Evolutionary conservation across 768 basidiomycete genomes (phyloP).

Genomic region (Tricholoma sp.): DNA sequence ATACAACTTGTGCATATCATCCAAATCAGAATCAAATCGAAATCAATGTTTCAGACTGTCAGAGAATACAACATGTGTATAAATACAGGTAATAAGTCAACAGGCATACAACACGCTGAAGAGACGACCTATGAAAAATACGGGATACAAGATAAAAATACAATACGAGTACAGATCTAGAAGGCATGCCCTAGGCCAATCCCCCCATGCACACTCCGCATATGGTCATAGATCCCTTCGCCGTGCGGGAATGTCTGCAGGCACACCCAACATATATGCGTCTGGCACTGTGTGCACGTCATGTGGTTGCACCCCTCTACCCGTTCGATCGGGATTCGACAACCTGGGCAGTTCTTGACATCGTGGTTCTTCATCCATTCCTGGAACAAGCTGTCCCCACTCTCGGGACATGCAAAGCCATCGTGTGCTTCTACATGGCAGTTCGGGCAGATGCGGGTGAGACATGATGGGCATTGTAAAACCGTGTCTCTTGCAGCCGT

Average conservation of each 20-base stretch:
- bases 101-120: background rate
- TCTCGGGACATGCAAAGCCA: slow-evolving; percentile 58
- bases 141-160: background rate
- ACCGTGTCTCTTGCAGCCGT: slow-evolving; percentile 41
- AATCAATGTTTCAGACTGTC: too few relatives aligned
- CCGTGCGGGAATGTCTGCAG: slow-evolving; percentile 63
- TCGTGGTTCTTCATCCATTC: slow-evolving; percentile 60
- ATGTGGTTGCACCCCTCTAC: slow-evolving; percentile 79
- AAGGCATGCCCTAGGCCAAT: slow-evolving; percentile 36
- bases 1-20: background rate
- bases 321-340: slow-evolving; percentile 66
- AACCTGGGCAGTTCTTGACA: slow-evolving; percentile 72
- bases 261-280: slow-evolving; percentile 82
- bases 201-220: slow-evolving; percentile 62
- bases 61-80: background rate
- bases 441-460: slow-evolving; percentile 59
- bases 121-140: background rate
- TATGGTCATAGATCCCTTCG: slow-evolving; percentile 73
- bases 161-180: background rate
- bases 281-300: slow-evolving; percentile 67
- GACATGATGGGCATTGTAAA: slow-evolving; percentile 68
- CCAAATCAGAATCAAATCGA: too few relatives aligned
- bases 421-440: slow-evolving; percentile 60
- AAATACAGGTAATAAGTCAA: background rate
- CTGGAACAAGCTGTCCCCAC: slow-evolving; percentile 52